A percentile compares a stretch with the other conserved stretches of the same genome.
phyloP scores from a whole-genome alignment of 139 green algal genomes.

The Chlorella sp. region DNA sequence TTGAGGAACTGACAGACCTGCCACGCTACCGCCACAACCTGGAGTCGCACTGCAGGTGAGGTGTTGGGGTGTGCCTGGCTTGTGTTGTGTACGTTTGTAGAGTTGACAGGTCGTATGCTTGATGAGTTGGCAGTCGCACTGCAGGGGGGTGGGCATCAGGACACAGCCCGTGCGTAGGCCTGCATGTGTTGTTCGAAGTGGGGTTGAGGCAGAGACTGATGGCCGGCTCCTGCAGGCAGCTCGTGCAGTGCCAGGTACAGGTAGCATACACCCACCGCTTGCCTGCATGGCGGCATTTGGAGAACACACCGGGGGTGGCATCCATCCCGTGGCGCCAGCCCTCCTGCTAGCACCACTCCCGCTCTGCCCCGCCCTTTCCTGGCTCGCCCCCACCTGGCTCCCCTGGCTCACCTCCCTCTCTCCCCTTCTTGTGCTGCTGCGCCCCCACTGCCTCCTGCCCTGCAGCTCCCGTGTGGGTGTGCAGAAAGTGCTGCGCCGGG shows the following conservation, averaged over 20 bases:
- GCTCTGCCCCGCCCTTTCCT: neutral
- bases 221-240: no score
- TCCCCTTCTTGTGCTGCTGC: neutral
- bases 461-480: conserved; percentile 3
- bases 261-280: no score
- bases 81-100: neutral
- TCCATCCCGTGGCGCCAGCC: no score
- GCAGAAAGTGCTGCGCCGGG: conserved; percentile 14
- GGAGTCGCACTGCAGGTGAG: conserved; percentile 23
- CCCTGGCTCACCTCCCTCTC: neutral
- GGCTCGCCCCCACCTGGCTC: neutral
- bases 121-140: no score
- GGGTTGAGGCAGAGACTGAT: neutral
- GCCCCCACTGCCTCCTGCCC: neutral
- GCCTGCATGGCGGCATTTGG: no score
- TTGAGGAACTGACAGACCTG: conserved; percentile 19
- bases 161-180: no score
- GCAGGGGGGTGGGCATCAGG: no score
- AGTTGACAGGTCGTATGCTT: no score
- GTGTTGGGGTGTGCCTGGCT: neutral
- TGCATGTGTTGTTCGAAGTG: no score
- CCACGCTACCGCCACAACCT: conserved; percentile 23
- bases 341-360: no score
- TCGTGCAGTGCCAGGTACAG: neutral
- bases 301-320: no score